Evolutionary conservation across 139 green algal genomes (phyloP), one percentile per base, ranked within the genome.

Genomic region (Desmodesmus armatus): DNA sequence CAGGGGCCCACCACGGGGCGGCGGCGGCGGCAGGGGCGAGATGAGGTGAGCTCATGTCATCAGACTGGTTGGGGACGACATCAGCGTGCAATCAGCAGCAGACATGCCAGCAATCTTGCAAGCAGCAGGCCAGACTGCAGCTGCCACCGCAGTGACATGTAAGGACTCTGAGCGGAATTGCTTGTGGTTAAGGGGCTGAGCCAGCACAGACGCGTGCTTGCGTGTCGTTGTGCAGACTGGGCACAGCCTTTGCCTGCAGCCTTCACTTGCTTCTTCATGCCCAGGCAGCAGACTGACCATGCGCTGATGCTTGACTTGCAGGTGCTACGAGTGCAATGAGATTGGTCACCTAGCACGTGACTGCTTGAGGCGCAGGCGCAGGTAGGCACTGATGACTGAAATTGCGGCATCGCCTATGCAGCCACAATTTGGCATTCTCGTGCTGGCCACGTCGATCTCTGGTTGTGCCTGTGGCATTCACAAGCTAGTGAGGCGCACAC

Each of bases 301-400:
- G 69, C 71, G 43, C 40, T 77, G 17, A 51, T 43, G 5, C 39
- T 75, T n/a, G 25, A n/a, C 3, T 31, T 70, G 66, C 47, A 85
- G 80, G 80, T 85, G 80, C 47, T 85, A 85, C 47, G 80, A 85
- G 47, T 85, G 80, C 80, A 74, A 85, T 53, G 80, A 85, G 47
- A 9, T 78, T 29, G 80, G 80, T 3, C 80, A 85, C 80, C 33
- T 85, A 21, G 80, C 80, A 5, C 37, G 80, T 27, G 80, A 85
- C 47, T 85, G 80, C 66, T n/a, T 44, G 6, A 76, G 71, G 27
- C 47, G 44, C 73, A 80, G 73, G 47, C 47, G 31, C 4, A 25
- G 23, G 25, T 51, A 29, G 39, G 39, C 21, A 5, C 3, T 3
- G 21, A 37, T 13, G 4, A 2, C 2, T 69, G 9, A 31, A 13